phyloP scores from a whole-genome alignment of 192 early-diverging fungal species.

The Oehlia diaphana region DNA sequence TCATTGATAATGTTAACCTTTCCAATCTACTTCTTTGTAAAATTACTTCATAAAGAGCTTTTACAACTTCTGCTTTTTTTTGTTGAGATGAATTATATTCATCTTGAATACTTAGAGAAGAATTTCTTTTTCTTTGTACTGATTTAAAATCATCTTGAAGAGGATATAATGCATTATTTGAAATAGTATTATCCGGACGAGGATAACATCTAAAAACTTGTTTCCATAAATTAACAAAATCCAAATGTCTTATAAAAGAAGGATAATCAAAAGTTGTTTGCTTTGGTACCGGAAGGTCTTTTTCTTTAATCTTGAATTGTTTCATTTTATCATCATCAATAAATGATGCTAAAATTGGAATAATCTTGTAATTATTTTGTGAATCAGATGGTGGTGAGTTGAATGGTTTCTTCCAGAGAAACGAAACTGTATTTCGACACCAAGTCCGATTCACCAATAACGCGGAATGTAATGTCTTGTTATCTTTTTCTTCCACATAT shows the following conservation, averaged over 20 bases:
- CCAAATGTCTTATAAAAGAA: background rate
- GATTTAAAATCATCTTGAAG: background rate
- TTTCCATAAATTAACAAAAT: background rate
- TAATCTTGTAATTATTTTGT: background rate
- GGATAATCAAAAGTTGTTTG: background rate
- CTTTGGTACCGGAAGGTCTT: background rate
- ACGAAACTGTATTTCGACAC: background rate
- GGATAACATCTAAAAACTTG: background rate
- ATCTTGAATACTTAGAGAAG: background rate
- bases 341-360: background rate
- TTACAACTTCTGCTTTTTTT: background rate
- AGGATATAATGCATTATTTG: background rate
- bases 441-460: background rate
- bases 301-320: background rate
- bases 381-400: background rate
- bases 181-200: background rate
- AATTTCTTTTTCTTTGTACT: background rate
- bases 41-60: background rate
- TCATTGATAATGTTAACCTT: background rate
- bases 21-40: background rate
- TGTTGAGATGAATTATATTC: background rate
- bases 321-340: background rate
- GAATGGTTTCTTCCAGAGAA: constrained; percentile 12
- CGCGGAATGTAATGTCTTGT: background rate
- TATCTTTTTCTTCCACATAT: background rate